Conservation (phyloP, 306 rosid genomes). For the Castanopsis chinensis region DNA sequence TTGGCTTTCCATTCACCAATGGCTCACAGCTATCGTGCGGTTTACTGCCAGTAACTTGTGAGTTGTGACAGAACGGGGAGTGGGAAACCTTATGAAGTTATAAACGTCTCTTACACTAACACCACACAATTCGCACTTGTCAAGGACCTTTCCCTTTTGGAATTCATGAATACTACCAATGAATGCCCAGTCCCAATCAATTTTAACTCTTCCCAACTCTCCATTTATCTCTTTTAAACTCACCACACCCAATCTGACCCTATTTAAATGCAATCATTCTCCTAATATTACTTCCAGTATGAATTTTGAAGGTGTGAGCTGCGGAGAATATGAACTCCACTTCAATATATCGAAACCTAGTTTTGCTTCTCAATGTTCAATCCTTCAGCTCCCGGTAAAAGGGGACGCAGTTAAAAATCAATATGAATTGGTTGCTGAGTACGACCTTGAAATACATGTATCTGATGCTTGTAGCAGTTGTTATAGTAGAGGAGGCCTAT, state of each 20-base stretch:
- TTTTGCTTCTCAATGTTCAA: neutral
- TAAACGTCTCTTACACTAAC: neutral
- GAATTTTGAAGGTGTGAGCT: neutral
- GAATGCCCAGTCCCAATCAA: neutral
- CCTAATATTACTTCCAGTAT: neutral
- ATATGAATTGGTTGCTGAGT: neutral
- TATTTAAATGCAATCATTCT: slow-evolving; percentile 7
- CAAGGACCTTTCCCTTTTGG: too few relatives aligned
- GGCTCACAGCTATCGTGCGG: neutral
- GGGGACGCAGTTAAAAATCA: neutral
- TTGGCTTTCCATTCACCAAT: neutral
- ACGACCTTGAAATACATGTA: neutral
- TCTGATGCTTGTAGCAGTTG: slow-evolving; percentile 22
- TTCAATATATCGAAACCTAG: neutral
- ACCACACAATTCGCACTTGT: too few relatives aligned
- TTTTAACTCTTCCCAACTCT: neutral
- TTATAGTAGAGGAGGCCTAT: neutral
- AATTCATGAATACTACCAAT: too few relatives aligned
- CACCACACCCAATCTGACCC: neutral
- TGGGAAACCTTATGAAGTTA: neutral
- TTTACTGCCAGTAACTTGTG: neutral
- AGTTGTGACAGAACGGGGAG: neutral
- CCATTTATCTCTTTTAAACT: slow-evolving; percentile 17
- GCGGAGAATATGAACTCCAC: slow-evolving; percentile 8
- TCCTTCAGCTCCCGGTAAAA: slow-evolving; percentile 11